Percentiles rank a stretch among this genome's conserved stretches.
phyloP scores from a whole-genome alignment of 768 basidiomycete genomes.

The Pleurotus cornucopiae region DNA sequence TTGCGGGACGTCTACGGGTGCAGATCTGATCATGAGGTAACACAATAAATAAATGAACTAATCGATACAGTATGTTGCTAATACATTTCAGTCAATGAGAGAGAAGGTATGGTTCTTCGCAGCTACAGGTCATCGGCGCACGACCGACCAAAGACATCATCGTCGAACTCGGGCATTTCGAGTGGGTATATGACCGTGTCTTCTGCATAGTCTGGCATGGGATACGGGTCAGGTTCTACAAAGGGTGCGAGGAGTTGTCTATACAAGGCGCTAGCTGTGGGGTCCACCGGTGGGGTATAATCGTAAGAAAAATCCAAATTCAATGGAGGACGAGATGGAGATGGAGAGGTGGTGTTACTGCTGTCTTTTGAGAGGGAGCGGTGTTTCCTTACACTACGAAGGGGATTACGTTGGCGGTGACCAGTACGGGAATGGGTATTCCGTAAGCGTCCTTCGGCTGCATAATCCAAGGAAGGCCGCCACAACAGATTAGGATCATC shows the following conservation, averaged over 20 bases:
- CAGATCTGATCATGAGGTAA: too few species aligned
- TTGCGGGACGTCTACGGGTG: too few species aligned
- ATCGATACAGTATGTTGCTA: too few species aligned
- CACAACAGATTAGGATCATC: background rate
- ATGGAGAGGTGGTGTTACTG: background rate
- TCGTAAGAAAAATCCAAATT: background rate
- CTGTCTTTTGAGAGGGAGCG: constrained; percentile 1
- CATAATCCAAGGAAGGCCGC: too few species aligned
- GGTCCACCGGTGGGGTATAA: background rate
- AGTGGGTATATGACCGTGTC: constrained; percentile 2
- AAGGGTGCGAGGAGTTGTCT: background rate
- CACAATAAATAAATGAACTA: too few species aligned
- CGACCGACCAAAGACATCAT: background rate
- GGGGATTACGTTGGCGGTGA: background rate
- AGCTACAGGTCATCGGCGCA: too few species aligned
- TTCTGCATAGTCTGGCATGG: constrained; percentile 4
- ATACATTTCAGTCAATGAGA: too few species aligned
- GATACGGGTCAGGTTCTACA: constrained; percentile 2
- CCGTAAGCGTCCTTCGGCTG: background rate
- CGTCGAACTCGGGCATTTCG: background rate
- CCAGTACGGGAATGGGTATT: background rate
- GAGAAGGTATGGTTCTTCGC: too few species aligned
- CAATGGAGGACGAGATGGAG: background rate
- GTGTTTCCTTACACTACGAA: background rate
- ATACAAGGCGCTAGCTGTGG: background rate